Base-by-base conservation (phyloP, 768 basidiomycete species). In the Kwoniella sp. region DNA sequence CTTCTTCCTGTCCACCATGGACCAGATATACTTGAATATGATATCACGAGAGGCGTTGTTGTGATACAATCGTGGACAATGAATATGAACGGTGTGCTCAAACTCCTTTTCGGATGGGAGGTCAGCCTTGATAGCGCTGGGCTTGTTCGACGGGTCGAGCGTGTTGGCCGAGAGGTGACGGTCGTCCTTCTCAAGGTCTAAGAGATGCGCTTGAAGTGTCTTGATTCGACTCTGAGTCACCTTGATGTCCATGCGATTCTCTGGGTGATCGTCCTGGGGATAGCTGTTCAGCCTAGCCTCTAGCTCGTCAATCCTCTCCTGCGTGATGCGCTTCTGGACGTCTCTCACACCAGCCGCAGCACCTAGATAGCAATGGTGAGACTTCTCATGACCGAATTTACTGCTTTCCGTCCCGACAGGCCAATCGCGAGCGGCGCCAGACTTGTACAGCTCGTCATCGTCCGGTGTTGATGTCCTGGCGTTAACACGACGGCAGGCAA, bases 1-100 rank as follows among this genome's bases (percentile, higher is more conserved):
- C 17, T 87, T 86, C 60, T 81, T 79, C 34, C 88, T 79, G 22
- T 83, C 80, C 39, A 84, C 80, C 31, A 84, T 87, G 62, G 86
- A 86, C 67, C 87, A 85, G 63, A 89, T 92, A 73, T 95, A 95
- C 66, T 86, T 84, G 75, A 87, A 81, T 72, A 91, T 79, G 53
- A 93, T 83, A 73, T 92, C 86, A 57, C 90, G 83, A 26, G 84
- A 82, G 22, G 82, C 79, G 65, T 83, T 83, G 62, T 84, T 85
- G 77, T 90, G 78, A 62, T 83, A 84, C 39, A 93, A 79, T 41
- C 82, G 85, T 0, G 90, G 91, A 56, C 82, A 86, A 73, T 95
- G 90, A 14, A 90, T 80, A 65, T 93, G 88, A 67, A 91, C 89
- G 22, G 91, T 89, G 63, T 92, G 87, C 67, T 87, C 85, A 74